Evolutionary conservation across 2,329 filamentous ascomycete species (phyloP).

Genomic region (Kalmusia sp.): DNA sequence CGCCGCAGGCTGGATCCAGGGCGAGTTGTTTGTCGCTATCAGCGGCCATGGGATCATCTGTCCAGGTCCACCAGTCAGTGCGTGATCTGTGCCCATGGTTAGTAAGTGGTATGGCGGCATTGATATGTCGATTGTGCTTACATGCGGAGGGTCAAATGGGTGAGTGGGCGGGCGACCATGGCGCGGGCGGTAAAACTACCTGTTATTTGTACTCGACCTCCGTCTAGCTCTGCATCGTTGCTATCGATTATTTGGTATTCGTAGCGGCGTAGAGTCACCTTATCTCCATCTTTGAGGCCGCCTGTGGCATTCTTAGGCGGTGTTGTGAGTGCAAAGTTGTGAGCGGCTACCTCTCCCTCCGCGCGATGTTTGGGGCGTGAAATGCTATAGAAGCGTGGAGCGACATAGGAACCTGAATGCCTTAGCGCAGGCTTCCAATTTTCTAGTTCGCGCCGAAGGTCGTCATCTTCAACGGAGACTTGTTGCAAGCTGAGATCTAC

Average conservation of each 20-base stretch:
- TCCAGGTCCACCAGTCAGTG: conserved; percentile 8
- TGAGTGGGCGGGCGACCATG: conserved; percentile 7
- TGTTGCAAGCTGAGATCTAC: conserved; percentile 1
- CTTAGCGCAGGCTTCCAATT: background rate
- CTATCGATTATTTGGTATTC: background rate
- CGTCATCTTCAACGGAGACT: background rate
- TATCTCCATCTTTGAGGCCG: conserved; percentile 4
- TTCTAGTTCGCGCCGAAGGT: background rate
- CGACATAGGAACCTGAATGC: conserved; percentile 4
- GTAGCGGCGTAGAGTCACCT: background rate
- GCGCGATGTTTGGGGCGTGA: background rate
- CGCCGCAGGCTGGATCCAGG: conserved; percentile 6
- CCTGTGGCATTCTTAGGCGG: background rate
- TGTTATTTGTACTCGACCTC: background rate
- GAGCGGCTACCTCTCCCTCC: background rate
- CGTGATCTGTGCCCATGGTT: background rate
- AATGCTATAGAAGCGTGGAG: background rate
- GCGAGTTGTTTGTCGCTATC: conserved; percentile 1
- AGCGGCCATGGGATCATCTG: background rate
- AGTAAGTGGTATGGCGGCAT: background rate
- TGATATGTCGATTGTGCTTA: background rate
- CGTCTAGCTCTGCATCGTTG: background rate
- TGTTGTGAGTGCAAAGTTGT: conserved; percentile 2
- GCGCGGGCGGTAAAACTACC: conserved; percentile 1
- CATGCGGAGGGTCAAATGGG: conserved; percentile 4